phyloP scores from a whole-genome alignment of 768 basidiomycete species.

The Piloderma croceum region DNA sequence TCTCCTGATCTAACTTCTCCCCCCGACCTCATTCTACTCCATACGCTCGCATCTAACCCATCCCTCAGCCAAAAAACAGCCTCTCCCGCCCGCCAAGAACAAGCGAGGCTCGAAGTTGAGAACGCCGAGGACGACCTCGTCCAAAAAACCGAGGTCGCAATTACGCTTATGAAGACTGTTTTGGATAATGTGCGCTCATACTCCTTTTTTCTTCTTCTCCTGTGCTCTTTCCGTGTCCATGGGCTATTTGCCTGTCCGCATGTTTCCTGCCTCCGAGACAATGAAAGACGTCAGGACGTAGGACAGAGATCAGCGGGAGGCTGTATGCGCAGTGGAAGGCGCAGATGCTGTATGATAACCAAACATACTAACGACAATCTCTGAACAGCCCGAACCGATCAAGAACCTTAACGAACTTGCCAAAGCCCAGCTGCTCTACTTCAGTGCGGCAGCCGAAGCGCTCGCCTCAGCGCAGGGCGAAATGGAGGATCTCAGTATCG shows the following conservation, averaged over 20 bases:
- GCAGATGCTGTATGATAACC: no score
- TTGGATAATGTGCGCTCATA: conserved; percentile 83
- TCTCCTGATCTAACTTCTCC: not conserved
- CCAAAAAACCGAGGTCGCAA: conserved; percentile 96
- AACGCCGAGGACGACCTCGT: conserved; percentile 95
- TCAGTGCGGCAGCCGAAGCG: conserved; percentile 72
- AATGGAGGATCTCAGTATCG: conserved; percentile 87
- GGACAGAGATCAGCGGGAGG: no score
- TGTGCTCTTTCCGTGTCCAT: conserved; percentile 1
- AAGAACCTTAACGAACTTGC: conserved; percentile 89
- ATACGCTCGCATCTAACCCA: conserved; percentile 1
- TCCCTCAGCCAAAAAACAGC: conserved; percentile 72
- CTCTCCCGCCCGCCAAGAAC: conserved; percentile 74
- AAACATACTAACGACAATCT: not conserved
- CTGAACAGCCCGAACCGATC: conserved; percentile 81
- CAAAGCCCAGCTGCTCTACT: conserved; percentile 84
- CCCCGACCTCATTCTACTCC: not conserved
- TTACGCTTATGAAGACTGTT: conserved; percentile 96
- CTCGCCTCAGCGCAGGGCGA: conserved; percentile 82
- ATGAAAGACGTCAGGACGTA: no score
- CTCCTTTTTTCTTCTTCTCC: not conserved
- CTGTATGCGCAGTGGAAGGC: no score
- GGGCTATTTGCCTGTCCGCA: not conserved
- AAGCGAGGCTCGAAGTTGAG: conserved; percentile 86
- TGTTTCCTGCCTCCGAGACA: no score